Evolutionary conservation across 805 yeast genomes (phyloP), one percentile per base, ranked within the genome.

Genomic region (Hanseniaspora pseudoguilliermondii): DNA sequence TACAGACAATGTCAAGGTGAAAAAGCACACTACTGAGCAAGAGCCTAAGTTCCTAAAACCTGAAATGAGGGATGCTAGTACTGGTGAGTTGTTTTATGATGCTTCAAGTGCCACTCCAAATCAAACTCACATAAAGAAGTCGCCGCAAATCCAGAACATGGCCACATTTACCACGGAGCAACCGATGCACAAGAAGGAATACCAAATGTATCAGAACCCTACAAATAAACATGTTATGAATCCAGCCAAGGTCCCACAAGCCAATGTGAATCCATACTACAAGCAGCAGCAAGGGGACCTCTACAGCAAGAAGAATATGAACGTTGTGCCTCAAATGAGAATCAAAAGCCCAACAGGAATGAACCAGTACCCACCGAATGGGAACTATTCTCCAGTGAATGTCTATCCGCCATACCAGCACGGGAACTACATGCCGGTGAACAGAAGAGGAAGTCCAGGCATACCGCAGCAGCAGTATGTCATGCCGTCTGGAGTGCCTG

Each of bases 1-100:
- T 20, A 41, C 44, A 23, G 58, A 58, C 5, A 64, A 67, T 55
- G 66, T 66, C 5, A 27, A 46, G n/a, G 39, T 34, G 8, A 50
- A 56, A 47, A 16, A n/a, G 3, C 16, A 11, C 29, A 18, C 18
- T 41, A 57, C 56, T 9, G 63, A 65, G 57, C 66, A 65, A 3
- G 36, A 32, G 60, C 43, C 38, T 38, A 57, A 61, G 16, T 67
- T 59, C 52, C 58, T 48, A 60, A 29, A 46, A 18, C 49, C 49
- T 20, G 49, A 32, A 1, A 46, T 46, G 39, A 46, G 23, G 39
- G 50, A 47, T 21, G 50, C 39, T 15, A 54, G 54, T 20, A 59
- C 42, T 54, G 63, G 56, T 59, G 64, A 41, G 39, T 36, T 51
- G n/a, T 56, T 40, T 60, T 61, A 23, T 41, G 61, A 23, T 8